Evolutionary conservation across 768 basidiomycete genomes (phyloP).

Genomic region (Mycena rebaudengoi): DNA sequence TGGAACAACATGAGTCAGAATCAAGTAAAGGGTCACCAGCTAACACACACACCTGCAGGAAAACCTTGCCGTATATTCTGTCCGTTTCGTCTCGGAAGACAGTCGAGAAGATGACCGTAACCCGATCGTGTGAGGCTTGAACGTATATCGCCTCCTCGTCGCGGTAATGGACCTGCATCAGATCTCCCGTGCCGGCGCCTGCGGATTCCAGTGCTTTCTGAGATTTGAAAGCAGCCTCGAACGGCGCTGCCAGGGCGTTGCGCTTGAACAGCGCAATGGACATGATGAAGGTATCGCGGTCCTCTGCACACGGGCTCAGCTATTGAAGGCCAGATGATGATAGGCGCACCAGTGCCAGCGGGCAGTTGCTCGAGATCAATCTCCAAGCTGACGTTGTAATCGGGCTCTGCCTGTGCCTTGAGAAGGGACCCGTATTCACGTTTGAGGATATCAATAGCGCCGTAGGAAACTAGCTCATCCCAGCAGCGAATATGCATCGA

Average conservation of each 20-base stretch:
- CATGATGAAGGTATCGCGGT: slow-evolving; percentile 79
- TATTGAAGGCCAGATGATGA: neutral
- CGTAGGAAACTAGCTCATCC: slow-evolving; percentile 90
- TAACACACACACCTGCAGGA: slow-evolving; percentile 79
- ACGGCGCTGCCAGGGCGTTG: slow-evolving; percentile 93
- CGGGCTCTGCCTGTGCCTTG: slow-evolving; percentile 74
- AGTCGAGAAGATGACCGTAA: slow-evolving; percentile 97
- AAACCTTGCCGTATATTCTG: slow-evolving; percentile 96
- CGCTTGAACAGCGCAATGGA: slow-evolving; percentile 89
- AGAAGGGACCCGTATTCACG: slow-evolving; percentile 86
- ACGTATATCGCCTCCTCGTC: slow-evolving; percentile 98
- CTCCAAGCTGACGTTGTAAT: slow-evolving; percentile 88
- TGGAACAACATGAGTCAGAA: slow-evolving; percentile 36
- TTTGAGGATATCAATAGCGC: slow-evolving; percentile 79
- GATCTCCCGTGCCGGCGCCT: slow-evolving; percentile 72
- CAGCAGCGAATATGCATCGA: slow-evolving; percentile 99
- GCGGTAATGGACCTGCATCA: slow-evolving; percentile 95
- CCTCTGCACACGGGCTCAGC: slow-evolving; percentile 57
- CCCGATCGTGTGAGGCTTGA: slow-evolving; percentile 91
- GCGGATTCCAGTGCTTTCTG: slow-evolving; percentile 87
- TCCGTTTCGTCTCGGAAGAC: slow-evolving; percentile 98
- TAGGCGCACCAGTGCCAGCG: slow-evolving; percentile 70
- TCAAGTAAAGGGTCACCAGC: neutral
- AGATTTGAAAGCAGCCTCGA: slow-evolving; percentile 85
- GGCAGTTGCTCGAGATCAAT: slow-evolving; percentile 91